A percentile compares a stretch with the other conserved stretches of the same genome.
Conservation (phyloP, 768 basidiomycete species). For the Macrocybe gigantea region DNA sequence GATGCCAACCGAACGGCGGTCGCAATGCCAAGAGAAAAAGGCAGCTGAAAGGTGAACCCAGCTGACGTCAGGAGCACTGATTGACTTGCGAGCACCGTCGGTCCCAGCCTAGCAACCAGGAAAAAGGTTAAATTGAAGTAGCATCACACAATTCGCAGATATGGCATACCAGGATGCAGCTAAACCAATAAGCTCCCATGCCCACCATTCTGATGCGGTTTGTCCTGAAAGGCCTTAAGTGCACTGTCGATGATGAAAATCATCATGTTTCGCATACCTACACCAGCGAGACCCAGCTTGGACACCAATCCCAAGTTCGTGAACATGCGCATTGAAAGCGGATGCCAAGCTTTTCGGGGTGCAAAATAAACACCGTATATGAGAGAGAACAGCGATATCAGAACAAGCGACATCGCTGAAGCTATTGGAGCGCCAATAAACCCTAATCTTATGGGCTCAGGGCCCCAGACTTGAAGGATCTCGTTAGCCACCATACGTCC, state of each 20-base stretch:
- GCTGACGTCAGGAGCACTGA: constrained; percentile 72
- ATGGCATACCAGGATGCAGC: constrained; percentile 38
- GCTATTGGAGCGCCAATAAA: constrained; percentile 92
- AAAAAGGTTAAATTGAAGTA: not conserved
- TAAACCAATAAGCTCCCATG: constrained; percentile 77
- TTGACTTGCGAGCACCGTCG: constrained; percentile 76
- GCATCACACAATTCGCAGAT: not conserved
- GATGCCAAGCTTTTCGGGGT: constrained; percentile 75
- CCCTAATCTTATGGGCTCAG: constrained; percentile 65
- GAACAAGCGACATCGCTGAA: constrained; percentile 78
- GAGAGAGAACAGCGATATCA: constrained; percentile 56
- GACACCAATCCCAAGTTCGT: constrained; percentile 58
- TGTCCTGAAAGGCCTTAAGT: constrained; percentile 29
- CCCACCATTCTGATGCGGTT: constrained; percentile 91
- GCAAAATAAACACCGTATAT: constrained; percentile 55
- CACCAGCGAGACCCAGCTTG: constrained; percentile 73
- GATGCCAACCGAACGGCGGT: constrained; percentile 64
- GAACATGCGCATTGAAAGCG: constrained; percentile 55
- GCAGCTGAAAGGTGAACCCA: constrained; percentile 72
- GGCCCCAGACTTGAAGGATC: constrained; percentile 62
- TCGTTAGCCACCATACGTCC: no score
- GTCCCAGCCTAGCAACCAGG: constrained; percentile 49
- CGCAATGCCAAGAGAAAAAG: constrained; percentile 74
- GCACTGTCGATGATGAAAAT: no score
- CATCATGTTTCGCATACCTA: constrained; percentile 21